A percentile compares a stretch with the other conserved stretches of the same genome.
These are phyloP conservation scores for Vitis hybrid DNA, from an alignment of 177 flowering plant species.

Conservation along the genomic window DNA sequence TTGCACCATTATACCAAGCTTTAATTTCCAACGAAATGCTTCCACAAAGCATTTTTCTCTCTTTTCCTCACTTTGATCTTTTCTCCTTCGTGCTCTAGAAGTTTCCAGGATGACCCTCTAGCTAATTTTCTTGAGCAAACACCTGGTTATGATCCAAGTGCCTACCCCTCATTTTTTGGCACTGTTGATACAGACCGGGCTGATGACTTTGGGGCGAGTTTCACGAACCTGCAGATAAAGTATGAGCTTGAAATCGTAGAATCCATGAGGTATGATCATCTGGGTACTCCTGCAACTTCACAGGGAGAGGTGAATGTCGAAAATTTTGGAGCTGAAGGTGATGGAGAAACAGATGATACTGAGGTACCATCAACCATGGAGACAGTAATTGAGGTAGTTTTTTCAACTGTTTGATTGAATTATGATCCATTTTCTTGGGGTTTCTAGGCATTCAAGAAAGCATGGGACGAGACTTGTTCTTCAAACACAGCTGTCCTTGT, in stretches of 20 bases:
- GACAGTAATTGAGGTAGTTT: neutral
- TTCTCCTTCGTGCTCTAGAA: neutral
- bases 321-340: conserved; percentile 72
- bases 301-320: conserved; percentile 40
- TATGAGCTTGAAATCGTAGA: no score
- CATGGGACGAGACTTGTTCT: conserved; percentile 43
- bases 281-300: neutral
- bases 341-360: conserved; percentile 63
- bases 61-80: neutral
- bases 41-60: neutral
- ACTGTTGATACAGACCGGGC: neutral
- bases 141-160: neutral
- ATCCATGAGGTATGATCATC: neutral
- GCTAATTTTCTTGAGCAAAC: neutral
- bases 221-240: neutral
- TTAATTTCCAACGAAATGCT: neutral
- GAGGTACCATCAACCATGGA: conserved; percentile 38
- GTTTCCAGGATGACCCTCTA: neutral
- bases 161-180: no score
- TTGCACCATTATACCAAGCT: neutral
- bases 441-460: conserved; percentile 51
- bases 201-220: neutral
- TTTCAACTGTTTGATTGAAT: neutral
- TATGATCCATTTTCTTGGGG: neutral
- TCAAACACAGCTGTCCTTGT: conserved; percentile 23